These are phyloP conservation scores for Kalanchoe fedtschenkoi DNA, from an alignment of 164 flowering plant species.

Conservation along the genomic window DNA sequence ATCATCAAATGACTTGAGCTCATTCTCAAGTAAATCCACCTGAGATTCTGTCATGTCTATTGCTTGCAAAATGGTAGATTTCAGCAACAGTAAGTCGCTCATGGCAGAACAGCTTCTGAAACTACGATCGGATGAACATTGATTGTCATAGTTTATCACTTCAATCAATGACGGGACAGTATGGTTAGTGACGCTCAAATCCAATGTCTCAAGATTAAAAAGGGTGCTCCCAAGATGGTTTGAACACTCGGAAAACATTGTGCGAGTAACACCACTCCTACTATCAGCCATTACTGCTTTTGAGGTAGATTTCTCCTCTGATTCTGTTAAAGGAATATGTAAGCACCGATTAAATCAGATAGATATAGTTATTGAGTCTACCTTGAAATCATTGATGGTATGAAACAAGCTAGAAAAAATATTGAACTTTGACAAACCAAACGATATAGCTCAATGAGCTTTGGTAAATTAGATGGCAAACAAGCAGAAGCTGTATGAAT, in stretches of 20 bases:
- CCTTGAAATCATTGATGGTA: not conserved
- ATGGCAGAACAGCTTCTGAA: conserved; percentile 38
- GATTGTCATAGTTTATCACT: conserved; percentile 49
- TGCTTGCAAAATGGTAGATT: conserved; percentile 48
- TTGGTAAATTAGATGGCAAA: too few relatives aligned
- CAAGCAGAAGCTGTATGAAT: too few relatives aligned
- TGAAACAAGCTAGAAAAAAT: not conserved
- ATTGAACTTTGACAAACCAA: too few relatives aligned
- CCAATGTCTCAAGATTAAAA: conserved; percentile 43
- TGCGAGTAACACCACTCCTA: conserved; percentile 33
- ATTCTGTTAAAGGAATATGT: conserved; percentile 28
- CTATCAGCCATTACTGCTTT: conserved; percentile 30
- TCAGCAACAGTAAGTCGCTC: conserved; percentile 47
- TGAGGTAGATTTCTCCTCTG: conserved; percentile 44
- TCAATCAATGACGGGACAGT: conserved; percentile 39
- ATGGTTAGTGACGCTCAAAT: conserved; percentile 23
- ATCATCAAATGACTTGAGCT: conserved; percentile 43
- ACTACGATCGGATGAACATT: conserved; percentile 34
- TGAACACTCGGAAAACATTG: conserved; percentile 32
- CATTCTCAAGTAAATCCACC: conserved; percentile 74
- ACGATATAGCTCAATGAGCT: too few relatives aligned
- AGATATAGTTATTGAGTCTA: not conserved
- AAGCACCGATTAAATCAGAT: not conserved
- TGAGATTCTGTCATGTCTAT: conserved; percentile 70
- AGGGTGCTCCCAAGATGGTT: conserved; percentile 26